Evolutionary conservation across 2,329 filamentous ascomycete genomes (phyloP).

Genomic region (Botrytis galanthina): DNA sequence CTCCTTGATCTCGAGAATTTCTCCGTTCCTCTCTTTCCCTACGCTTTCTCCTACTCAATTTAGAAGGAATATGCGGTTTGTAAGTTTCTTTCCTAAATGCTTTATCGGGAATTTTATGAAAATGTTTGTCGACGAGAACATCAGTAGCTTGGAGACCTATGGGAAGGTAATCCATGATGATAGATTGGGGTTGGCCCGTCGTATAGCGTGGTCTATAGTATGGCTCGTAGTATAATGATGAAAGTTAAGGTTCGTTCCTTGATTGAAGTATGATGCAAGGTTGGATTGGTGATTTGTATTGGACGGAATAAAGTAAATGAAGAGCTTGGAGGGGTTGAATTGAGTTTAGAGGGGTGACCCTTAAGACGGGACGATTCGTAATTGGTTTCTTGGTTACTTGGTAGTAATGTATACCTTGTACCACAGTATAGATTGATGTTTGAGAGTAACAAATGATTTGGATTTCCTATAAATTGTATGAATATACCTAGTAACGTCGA

Average conservation of each 20-base stretch:
- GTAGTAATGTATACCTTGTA: neutral
- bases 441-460: neutral
- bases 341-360: neutral
- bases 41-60: neutral
- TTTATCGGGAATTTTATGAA: constrained; percentile 30
- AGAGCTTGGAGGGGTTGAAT: neutral
- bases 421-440: neutral
- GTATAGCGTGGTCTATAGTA: neutral
- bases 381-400: neutral
- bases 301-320: neutral
- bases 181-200: neutral
- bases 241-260: neutral
- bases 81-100: constrained; percentile 28
- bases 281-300: neutral
- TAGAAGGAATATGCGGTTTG: constrained; percentile 23
- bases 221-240: neutral
- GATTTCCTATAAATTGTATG: neutral
- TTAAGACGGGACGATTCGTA: neutral
- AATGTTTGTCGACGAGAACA: constrained; percentile 28
- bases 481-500: neutral
- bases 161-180: constrained; percentile 14
- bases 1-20: neutral
- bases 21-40: neutral
- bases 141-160: constrained; percentile 22
- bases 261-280: neutral